These are phyloP conservation scores for Potentilla sterilis DNA, from an alignment of 306 rosid species.

Conservation along the genomic window DNA sequence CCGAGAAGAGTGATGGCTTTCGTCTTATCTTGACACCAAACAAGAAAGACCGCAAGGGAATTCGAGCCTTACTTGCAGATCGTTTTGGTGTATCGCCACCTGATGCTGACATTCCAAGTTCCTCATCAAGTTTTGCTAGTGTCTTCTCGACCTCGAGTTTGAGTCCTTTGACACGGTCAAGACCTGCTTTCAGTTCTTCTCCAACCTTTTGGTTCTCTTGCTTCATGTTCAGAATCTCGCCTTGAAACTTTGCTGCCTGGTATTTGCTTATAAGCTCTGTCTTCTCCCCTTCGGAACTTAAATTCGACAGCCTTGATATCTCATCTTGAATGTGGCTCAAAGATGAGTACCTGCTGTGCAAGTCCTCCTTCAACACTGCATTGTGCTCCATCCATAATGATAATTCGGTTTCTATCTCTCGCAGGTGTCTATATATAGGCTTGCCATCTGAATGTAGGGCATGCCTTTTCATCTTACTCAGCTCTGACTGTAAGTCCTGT, in stretches of 20 bases:
- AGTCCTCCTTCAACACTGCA: conserved; percentile 62
- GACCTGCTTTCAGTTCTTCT: conserved; percentile 56
- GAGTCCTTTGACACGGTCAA: conserved; percentile 48
- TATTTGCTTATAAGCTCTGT: conserved; percentile 43
- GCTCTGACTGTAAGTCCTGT: conserved; percentile 61
- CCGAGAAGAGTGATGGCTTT: conserved; percentile 47
- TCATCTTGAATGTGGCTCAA: conserved; percentile 64
- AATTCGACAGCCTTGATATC: conserved; percentile 50
- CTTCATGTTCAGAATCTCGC: conserved; percentile 83
- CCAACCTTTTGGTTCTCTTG: conserved; percentile 70
- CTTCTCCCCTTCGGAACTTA: conserved; percentile 26
- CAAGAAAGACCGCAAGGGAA: conserved; percentile 78
- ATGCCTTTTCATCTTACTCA: conserved; percentile 35
- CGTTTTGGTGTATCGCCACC: conserved; percentile 32
- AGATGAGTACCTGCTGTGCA: conserved; percentile 55
- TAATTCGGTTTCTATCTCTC: conserved; percentile 80
- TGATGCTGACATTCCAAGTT: conserved; percentile 38
- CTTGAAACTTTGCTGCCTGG: conserved; percentile 91
- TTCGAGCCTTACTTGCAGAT: conserved; percentile 36
- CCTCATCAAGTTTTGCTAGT: conserved; percentile 47
- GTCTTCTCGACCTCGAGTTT: conserved; percentile 55
- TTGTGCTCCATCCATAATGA: conserved; percentile 74
- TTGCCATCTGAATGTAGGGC: conserved; percentile 49
- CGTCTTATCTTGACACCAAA: conserved; percentile 78
- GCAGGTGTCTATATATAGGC: conserved; percentile 66